Evolutionary conservation across 177 flowering plant species (phyloP).

Genomic region (Vitis hybrid): DNA sequence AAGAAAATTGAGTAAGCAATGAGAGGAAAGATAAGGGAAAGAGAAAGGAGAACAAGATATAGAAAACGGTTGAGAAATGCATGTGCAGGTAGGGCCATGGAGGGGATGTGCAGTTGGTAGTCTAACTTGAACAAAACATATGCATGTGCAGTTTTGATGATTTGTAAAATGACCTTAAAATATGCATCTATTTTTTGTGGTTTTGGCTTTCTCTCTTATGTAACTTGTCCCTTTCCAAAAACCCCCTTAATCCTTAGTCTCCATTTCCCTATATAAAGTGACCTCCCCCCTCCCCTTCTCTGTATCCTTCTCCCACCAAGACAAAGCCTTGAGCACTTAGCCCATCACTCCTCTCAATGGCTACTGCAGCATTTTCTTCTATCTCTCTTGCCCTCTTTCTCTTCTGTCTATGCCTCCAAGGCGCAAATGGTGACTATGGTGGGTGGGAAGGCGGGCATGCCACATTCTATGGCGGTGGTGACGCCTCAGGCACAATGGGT

Average conservation of each 20-base stretch:
- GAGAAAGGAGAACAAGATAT: neutral
- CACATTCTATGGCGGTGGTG: slow-evolving; percentile 75
- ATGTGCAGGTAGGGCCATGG: slow-evolving; percentile 47
- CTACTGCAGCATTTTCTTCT: slow-evolving; percentile 9
- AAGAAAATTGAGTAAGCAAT: neutral
- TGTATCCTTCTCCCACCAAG: neutral
- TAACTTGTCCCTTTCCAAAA: slow-evolving; percentile 11
- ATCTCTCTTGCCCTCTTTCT: slow-evolving; percentile 10
- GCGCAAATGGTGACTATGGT: slow-evolving; percentile 32
- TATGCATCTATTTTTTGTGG: slow-evolving; percentile 6
- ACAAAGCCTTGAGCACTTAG: neutral
- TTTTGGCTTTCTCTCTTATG: neutral
- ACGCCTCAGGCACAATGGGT: slow-evolving; percentile 84
- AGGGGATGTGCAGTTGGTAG: slow-evolving; percentile 30
- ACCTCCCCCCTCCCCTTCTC: neutral
- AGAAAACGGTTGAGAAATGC: slow-evolving; percentile 26
- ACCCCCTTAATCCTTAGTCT: neutral
- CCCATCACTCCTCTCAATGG: slow-evolving; percentile 6
- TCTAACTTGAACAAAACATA: slow-evolving; percentile 27
- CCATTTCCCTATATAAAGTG: slow-evolving; percentile 17
- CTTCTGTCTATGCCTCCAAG: slow-evolving; percentile 13
- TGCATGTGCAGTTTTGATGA: slow-evolving; percentile 46
- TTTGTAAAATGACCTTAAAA: slow-evolving; percentile 9
- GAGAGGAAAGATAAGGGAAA: neutral
- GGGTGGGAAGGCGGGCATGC: slow-evolving; percentile 62